These are phyloP conservation scores for Kwoniella botswanensis DNA, from an alignment of 768 basidiomycete species.

Conservation along the genomic window DNA sequence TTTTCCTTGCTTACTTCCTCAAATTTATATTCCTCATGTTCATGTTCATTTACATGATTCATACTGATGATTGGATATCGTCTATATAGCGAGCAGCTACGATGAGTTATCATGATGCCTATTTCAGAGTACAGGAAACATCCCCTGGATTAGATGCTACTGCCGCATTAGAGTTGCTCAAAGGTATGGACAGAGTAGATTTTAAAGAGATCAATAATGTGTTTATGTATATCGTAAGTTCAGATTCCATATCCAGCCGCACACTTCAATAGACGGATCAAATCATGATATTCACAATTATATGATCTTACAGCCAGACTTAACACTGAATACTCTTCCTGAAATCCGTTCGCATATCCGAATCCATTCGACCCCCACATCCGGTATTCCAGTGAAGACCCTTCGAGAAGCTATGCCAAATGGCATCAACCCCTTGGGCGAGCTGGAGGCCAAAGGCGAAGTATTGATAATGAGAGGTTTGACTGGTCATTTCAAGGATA, in stretches of 20 bases:
- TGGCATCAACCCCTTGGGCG: slow-evolving; percentile 26
- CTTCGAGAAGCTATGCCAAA: slow-evolving; percentile 34
- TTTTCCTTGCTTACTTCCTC: not conserved
- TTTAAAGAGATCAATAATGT: slow-evolving; percentile 45
- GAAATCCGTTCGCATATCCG: slow-evolving; percentile 42
- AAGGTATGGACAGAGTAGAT: slow-evolving; percentile 37
- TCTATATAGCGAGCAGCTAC: slow-evolving; percentile 15
- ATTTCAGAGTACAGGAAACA: slow-evolving; percentile 30
- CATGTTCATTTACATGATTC: not conserved
- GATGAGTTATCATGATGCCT: slow-evolving; percentile 31
- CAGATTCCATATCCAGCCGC: not conserved
- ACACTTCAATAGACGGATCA: no score
- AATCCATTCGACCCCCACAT: slow-evolving; percentile 29
- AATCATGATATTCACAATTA: no score
- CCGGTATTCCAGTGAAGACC: slow-evolving; percentile 14
- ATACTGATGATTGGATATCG: not conserved
- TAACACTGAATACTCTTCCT: slow-evolving; percentile 29
- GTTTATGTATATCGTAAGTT: slow-evolving; percentile 45
- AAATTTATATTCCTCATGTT: not conserved
- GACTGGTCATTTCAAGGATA: slow-evolving; percentile 37
- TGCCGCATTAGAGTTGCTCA: slow-evolving; percentile 38
- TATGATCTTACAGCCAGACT: slow-evolving; percentile 30
- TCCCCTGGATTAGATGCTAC: slow-evolving; percentile 34
- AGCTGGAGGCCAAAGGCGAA: slow-evolving; percentile 39
- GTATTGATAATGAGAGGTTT: slow-evolving; percentile 42